Base-by-base conservation (phyloP, 352 stramenopile genomes). In the Globisporangium emineosum region DNA sequence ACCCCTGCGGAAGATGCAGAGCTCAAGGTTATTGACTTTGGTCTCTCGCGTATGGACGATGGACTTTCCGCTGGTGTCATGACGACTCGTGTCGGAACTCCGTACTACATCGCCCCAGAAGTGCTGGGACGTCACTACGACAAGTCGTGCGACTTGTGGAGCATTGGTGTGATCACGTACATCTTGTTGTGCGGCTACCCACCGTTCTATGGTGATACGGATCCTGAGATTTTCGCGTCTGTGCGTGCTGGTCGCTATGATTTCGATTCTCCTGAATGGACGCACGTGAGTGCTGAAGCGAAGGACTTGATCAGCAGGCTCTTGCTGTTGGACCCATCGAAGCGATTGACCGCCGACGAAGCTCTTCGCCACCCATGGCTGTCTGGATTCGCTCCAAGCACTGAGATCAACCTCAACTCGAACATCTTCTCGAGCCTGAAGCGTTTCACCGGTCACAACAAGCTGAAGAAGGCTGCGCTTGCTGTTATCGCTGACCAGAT, bases 11-110 rank as follows among this genome's bases (percentile, higher is more conserved):
- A 97, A 54, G 83, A 97, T 61, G 81, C 90, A 3, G 85, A 97
- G 69, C 81, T 99, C 40, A 99, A 99, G 78, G 96, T 99, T 69
- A 99, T 99, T 71, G 97, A 99, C 79, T 99, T 99, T 81, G 97
- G 97, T 13, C 83, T 99, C 17, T 96, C 89, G 32, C 86, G 88
- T 35, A 97, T 97, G 77, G 88, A 98, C 64, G 89, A 97, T 29
- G 86, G 81, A 0, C 75, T 91, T 21, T 85, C 71, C 42, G 83
- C 85, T 27, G 83, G 83, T 21, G 84, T 91, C 60, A 97, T 98
- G 79, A 97, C 97, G 37, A 99, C 98, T 53, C 93, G 96, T 15
- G 97, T 99, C 10, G 98, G 98, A 21, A 99, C 97, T 32, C 91
- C 93, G 3, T 98, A 98, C 76, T 98, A 97, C 75, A 98, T 98